These are phyloP conservation scores for Vitis rotundifolia DNA, from an alignment of 164 flowering plant genomes.

Conservation along the genomic window DNA sequence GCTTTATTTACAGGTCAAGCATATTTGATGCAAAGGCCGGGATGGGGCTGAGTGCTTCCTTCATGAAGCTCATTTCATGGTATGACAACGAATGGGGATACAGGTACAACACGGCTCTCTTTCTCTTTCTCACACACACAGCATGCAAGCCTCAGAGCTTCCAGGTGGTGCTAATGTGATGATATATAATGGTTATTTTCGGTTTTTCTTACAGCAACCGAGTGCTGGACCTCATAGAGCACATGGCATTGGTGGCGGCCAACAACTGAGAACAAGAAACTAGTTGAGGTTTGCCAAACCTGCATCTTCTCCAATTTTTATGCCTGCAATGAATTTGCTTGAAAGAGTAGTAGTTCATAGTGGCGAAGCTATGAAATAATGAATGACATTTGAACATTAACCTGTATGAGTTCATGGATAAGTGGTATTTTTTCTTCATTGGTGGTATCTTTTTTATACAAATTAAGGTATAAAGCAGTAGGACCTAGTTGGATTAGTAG, in stretches of 20 bases:
- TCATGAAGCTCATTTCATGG: slow-evolving; percentile 95
- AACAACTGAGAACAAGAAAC: neutral
- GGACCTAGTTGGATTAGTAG: too few relatives aligned
- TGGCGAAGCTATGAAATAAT: neutral
- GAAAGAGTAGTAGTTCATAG: neutral
- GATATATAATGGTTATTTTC: too few relatives aligned
- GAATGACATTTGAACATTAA: too few relatives aligned
- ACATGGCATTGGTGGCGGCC: slow-evolving; percentile 74
- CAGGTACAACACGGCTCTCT: slow-evolving; percentile 53
- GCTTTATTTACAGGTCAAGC: slow-evolving; percentile 60
- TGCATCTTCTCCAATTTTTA: neutral
- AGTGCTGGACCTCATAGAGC: slow-evolving; percentile 73
- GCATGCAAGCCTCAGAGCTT: too few relatives aligned
- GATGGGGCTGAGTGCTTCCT: slow-evolving; percentile 72
- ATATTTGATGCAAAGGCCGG: slow-evolving; percentile 98
- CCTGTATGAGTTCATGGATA: neutral
- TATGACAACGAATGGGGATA: slow-evolving; percentile 99
- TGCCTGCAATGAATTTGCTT: neutral
- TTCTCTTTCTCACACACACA: neutral
- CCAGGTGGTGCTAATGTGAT: neutral
- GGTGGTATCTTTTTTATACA: too few relatives aligned
- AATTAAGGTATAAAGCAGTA: too few relatives aligned
- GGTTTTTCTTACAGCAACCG: slow-evolving; percentile 54
- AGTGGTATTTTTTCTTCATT: neutral
- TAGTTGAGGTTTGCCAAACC: neutral